Base-by-base conservation (phyloP, 176 grass and related monocot genomes). In the Aegilops sharonensis region DNA sequence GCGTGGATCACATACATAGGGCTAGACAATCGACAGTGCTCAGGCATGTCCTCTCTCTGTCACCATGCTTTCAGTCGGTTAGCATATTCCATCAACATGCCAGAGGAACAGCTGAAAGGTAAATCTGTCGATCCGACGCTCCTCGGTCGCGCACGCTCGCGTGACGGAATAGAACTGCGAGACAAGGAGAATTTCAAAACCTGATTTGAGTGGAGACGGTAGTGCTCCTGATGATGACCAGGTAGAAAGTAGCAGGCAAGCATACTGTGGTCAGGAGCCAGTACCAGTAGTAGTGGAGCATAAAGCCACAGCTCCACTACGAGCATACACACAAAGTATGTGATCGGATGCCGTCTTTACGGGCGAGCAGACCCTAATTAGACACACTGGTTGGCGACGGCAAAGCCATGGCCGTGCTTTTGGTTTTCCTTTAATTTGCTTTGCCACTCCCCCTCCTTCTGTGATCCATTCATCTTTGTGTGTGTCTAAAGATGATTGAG, bases 211-310 rank as follows among this genome's bases (percentile, higher is more conserved):
- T 77, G 65, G 20, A 34, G 61, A 77, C 69, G 62, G 71, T 77
- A 82, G 62, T 81, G 69, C 34, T 31, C 20, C 35, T 75, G 77
- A 81, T 77, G 83, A 85, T 85, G 36, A 77, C 25, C 45, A 60
- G 43, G 40, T 70, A 63, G 78, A 81, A 76, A 77, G 83, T 62
- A 68, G 60, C 12, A 59, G 71, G 88, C 82, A 81, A 68, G 82
- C 45, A 85, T 20, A 39, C 34, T 62, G 3, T 48, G 34, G 47
- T 21, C 27, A 45, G 70, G 50, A 56, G 72, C 21, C 64, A 81
- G 78, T 56, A 20, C 52, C 52, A 56, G 15, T 82, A 86, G 88
- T 90, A 86, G 88, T 90, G 88, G 88, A 90, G 83, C 61, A 90
- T 82, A 90, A 90, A 90, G 88, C 20, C 0, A 18, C 7, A 82